Percentiles rank a stretch among this genome's conserved stretches.
These are phyloP conservation scores for Vanrija pseudolonga DNA, from an alignment of 1,284 basidiomycete species.

Conservation along the genomic window DNA sequence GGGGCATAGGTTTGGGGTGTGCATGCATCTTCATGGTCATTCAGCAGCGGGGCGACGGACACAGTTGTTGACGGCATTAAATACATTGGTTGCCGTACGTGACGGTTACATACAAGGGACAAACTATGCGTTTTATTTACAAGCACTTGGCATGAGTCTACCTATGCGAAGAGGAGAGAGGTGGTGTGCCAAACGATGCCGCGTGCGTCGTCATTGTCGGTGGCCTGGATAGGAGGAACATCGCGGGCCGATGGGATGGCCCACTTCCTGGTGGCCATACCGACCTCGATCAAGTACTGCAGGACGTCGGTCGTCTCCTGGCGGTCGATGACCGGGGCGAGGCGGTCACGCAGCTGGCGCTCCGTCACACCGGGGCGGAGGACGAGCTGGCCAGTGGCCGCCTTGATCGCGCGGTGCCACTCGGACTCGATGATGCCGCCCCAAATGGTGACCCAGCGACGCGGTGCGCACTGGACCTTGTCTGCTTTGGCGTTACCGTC, in stretches of 20 bases:
- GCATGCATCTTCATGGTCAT: not conserved
- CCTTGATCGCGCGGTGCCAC: conserved; percentile 66
- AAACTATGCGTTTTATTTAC: not conserved
- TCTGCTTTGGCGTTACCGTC: not conserved
- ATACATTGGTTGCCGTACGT: not conserved
- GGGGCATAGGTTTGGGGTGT: too few relatives aligned
- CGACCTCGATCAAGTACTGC: conserved; percentile 51
- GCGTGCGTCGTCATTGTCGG: conserved; percentile 25
- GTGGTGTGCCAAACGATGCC: conserved; percentile 18
- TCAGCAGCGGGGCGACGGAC: too few relatives aligned
- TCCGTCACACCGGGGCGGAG: conserved; percentile 62
- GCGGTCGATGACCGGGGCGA: conserved; percentile 66
- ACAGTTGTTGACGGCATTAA: not conserved
- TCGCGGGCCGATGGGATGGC: not conserved
- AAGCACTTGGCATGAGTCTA: not conserved
- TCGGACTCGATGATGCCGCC: conserved; percentile 60
- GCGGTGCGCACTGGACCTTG: not conserved
- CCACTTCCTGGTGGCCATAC: conserved; percentile 13
- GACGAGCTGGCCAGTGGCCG: conserved; percentile 63
- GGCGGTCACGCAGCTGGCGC: conserved; percentile 64
- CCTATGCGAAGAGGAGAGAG: too few relatives aligned
- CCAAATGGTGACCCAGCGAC: conserved; percentile 64
- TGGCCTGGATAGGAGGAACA: conserved; percentile 35
- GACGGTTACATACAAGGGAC: not conserved
- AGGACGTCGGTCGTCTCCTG: conserved; percentile 68